Percentiles rank a stretch among this genome's conserved stretches.
These are phyloP conservation scores for Spencermartinsiella ligniputridi DNA, from an alignment of 1,139 yeast species.

Conservation along the genomic window DNA sequence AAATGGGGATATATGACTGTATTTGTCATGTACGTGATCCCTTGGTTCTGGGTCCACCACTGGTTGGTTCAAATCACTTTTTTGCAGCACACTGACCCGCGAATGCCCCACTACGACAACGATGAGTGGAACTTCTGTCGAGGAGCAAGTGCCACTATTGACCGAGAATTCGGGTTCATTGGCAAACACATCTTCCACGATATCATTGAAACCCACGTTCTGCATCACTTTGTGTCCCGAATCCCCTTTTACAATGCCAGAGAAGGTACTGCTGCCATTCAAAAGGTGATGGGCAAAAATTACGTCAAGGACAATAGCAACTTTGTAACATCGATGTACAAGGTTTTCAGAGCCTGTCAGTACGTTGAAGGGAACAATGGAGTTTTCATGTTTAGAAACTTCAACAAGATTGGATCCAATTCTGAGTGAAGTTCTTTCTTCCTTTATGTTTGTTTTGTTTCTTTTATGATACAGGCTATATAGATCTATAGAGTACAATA, in stretches of 20 bases:
- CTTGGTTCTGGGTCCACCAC: conserved; percentile 79
- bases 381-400: conserved; percentile 71
- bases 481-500: too few relatives aligned
- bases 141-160: conserved; percentile 87
- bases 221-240: conserved; percentile 80
- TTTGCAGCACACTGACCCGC: conserved; percentile 79
- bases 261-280: conserved; percentile 72
- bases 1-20: conserved; percentile 60
- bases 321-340: conserved; percentile 73
- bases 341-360: conserved; percentile 67
- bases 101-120: conserved; percentile 73
- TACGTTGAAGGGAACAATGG: conserved; percentile 80
- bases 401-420: conserved; percentile 49
- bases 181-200: conserved; percentile 83
- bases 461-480: too few relatives aligned
- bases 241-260: conserved; percentile 85
- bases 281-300: conserved; percentile 78
- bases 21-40: conserved; percentile 67
- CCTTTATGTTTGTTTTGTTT: too few relatives aligned
- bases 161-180: conserved; percentile 75
- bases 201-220: conserved; percentile 83
- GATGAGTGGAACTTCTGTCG: conserved; percentile 80
- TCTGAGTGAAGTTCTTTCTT: too few relatives aligned
- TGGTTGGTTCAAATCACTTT: conserved; percentile 85
- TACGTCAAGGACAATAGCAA: conserved; percentile 63